Evolutionary conservation across 2,329 filamentous ascomycete species (phyloP), one percentile per base, ranked within the genome.

Genomic region (Fusarium graminum): DNA sequence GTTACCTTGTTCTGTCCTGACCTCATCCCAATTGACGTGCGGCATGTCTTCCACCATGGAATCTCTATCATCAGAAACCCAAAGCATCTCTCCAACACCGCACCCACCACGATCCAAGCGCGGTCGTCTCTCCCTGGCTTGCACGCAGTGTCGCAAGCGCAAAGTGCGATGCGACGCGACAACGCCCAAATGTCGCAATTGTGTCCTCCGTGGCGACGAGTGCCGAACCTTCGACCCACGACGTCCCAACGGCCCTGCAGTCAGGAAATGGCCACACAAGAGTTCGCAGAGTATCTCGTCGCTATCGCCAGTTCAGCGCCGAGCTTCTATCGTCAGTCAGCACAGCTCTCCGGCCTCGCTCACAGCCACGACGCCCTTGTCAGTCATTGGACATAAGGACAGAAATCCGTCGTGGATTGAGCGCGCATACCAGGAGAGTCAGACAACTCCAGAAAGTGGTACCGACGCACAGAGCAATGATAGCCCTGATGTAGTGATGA

Each of bases 121-220:
- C 13, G 60, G 54, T 0, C 64, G 68, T 7, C 55, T 70, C 40
- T 68, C 68, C 5, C 39, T 70, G 7, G 68, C 68, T 0, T 70
- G 68, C 14, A 70, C 46, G 5, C 58, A 61, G 29, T 70, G 68
- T 26, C 68, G 68, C 50, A 70, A 60, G 40, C 68, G 68, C 26
- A 70, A 70, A 44, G 68, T 70, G 13, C 58, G 68, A 54, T 70
- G 68, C 41, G 68, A 70, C 13, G 68, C 68, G n/a, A 55, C 65
- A 41, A 70, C 61, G 17, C 68, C 68, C 13, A 68, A 70, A 36
- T 70, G 68, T 28, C 67, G 61, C n/a, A 70, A 70, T 36, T 70
- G 68, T 26, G 67, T 68, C 9, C 30, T 70, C 4, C 65, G 68
- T 26, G 67, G 68, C 14, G 68, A 70, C 7, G 42, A 44, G 8